phyloP scores from a whole-genome alignment of 1,284 basidiomycete species.

The Inonotus hispidus region DNA sequence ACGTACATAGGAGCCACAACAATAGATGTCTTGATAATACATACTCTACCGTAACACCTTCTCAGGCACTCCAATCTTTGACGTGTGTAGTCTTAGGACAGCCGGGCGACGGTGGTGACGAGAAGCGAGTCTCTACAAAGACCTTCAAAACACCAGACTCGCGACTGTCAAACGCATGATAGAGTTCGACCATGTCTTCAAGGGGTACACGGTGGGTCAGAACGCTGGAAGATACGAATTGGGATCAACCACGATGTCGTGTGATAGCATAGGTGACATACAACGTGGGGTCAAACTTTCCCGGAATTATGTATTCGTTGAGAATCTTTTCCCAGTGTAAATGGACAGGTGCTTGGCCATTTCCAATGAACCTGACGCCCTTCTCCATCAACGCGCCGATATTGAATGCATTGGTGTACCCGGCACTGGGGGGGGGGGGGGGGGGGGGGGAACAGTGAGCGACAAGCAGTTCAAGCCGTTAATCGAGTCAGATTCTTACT shows the following conservation, averaged over 20 bases:
- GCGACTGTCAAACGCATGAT: constrained; percentile 58
- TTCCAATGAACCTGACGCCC: constrained; percentile 62
- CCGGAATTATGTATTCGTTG: constrained; percentile 54
- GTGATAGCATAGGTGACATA: constrained; percentile 29
- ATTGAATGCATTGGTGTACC: constrained; percentile 66
- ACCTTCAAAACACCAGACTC: constrained; percentile 60
- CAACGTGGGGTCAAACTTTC: constrained; percentile 68
- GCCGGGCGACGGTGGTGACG: constrained; percentile 40
- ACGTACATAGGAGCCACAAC: background rate
- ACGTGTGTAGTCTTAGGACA: constrained; percentile 47
- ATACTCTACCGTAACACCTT: background rate
- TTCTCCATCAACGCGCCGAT: constrained; percentile 79
- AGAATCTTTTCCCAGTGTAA: constrained; percentile 72
- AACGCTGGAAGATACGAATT: constrained; percentile 34
- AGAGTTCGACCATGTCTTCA: constrained; percentile 56
- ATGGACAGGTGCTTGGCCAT: constrained; percentile 71
- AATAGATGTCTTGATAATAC: background rate
- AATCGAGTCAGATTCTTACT: constrained; percentile 25
- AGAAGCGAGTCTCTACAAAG: constrained; percentile 52
- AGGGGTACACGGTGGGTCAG: constrained; percentile 60
- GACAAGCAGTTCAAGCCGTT: background rate
- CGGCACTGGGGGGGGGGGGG: constrained; percentile 36
- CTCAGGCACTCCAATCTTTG: constrained; percentile 40
- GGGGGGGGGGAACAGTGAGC: constrained; percentile 15
- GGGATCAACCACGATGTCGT: background rate